These are phyloP conservation scores for Rhizomucor pusillus DNA, from an alignment of 371 early-diverging fungal genomes.

Conservation along the genomic window DNA sequence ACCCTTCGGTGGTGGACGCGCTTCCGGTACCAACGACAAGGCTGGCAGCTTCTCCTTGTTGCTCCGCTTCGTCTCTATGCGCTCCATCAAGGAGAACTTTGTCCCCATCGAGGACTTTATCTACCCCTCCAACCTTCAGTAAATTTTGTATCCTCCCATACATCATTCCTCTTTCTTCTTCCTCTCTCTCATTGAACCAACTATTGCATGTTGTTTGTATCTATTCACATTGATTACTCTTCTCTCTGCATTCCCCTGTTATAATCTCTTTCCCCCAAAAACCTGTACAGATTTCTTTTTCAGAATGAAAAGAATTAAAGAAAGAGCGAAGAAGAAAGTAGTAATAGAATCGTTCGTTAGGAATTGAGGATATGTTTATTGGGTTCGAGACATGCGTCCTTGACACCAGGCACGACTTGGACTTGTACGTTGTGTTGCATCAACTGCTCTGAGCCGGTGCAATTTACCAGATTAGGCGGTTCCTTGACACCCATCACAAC, in stretches of 20 bases:
- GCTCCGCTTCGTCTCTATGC: constrained; percentile 87
- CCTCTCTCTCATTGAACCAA: not conserved
- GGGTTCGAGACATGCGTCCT: constrained; percentile 70
- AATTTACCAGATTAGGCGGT: constrained; percentile 80
- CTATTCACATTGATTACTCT: not conserved
- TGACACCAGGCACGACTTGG: constrained; percentile 59
- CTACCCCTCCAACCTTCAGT: constrained; percentile 82
- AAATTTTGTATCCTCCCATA: not conserved
- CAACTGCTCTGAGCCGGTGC: constrained; percentile 64
- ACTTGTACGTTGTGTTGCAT: constrained; percentile 65
- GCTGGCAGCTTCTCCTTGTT: constrained; percentile 75
- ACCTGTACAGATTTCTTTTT: too few species aligned
- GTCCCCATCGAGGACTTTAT: constrained; percentile 71
- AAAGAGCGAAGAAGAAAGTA: too few species aligned
- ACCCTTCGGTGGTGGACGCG: constrained; percentile 95
- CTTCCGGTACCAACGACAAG: constrained; percentile 98
- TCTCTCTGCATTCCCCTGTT: not conserved
- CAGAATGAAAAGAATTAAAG: too few species aligned
- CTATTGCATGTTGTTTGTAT: too few species aligned
- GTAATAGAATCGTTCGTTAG: too few species aligned
- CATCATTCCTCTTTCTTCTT: not conserved
- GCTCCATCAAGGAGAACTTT: constrained; percentile 96
- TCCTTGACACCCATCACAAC: constrained; percentile 90
- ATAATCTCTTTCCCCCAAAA: not conserved
- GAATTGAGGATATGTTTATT: constrained; percentile 58